These are phyloP conservation scores for Nakataea oryzae DNA, from an alignment of 2,329 filamentous ascomycete species.

Conservation along the genomic window DNA sequence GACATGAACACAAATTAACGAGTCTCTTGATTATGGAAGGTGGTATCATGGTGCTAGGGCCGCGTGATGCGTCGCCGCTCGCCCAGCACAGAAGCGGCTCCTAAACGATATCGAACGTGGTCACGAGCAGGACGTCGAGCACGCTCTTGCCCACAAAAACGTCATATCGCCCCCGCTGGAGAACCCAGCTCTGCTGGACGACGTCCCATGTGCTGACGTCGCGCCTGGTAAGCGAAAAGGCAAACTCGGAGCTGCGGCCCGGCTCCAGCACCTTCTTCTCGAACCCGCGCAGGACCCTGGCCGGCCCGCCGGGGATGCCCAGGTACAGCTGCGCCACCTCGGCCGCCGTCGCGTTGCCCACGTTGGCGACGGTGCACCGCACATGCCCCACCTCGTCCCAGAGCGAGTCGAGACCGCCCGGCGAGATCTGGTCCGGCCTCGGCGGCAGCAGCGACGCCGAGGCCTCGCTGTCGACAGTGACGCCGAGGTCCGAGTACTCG, in stretches of 20 bases:
- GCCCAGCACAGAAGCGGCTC: background rate
- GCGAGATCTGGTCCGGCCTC: conserved; percentile 24
- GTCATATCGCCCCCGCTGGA: conserved; percentile 4
- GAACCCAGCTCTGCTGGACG: conserved; percentile 39
- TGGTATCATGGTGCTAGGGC: background rate
- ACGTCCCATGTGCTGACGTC: conserved; percentile 55
- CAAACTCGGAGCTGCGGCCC: background rate
- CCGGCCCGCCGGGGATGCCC: conserved; percentile 47
- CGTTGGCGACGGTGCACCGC: conserved; percentile 28
- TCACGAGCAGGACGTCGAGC: background rate
- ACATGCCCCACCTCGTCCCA: conserved; percentile 34
- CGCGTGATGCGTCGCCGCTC: too few relatives aligned
- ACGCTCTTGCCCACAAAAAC: conserved; percentile 6
- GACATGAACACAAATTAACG: too few relatives aligned
- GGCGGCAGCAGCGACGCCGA: conserved; percentile 24
- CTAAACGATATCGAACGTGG: conserved; percentile 12
- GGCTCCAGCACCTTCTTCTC: conserved; percentile 28
- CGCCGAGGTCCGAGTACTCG: conserved; percentile 28
- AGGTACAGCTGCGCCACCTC: conserved; percentile 43
- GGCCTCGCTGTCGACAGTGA: conserved; percentile 18
- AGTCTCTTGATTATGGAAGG: background rate
- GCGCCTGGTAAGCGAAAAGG: conserved; percentile 36
- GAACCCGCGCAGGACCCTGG: conserved; percentile 52
- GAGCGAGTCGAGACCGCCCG: conserved; percentile 34
- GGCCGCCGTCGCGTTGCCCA: conserved; percentile 27